Evolutionary conservation across 2,329 filamentous ascomycete species (phyloP), one percentile per base, ranked within the genome.

Genomic region (Sclerotinia minor): DNA sequence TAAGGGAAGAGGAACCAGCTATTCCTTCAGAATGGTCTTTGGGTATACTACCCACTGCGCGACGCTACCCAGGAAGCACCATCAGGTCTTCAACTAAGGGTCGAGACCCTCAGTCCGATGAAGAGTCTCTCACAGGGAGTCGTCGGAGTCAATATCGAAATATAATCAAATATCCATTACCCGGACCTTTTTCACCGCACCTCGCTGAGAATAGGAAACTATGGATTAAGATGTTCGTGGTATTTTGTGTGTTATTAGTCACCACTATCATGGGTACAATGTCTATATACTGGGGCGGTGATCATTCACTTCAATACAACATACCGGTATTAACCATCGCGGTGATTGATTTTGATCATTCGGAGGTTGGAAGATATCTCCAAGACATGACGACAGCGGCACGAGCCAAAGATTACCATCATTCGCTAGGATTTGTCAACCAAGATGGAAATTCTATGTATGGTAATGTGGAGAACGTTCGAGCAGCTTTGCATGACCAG

Each of bases 311-410:
- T 2, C 67, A 69, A 24, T 69, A 65, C 52, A 72, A 70, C 21
- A 29, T 72, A 21, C 68, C 67, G 3, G 67, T 70, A 5, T 70
- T 71, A 19, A 71, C 70, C 2, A 64, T 71, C 17, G 67, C 71
- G 2, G 65, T 72, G 3, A 70, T 72, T 35, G 69, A 72, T 64
- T 72, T 72, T 50, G 71, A 72, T 45, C 59, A 67, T 29, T 69
- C 65, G 6, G 70, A 69, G 47, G 68, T 72, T 9, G 71, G 69
- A 4, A 57, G 50, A 45, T 70, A 68, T 60, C 26, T 71, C 3
- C 69, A 70, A n/a, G 58, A 67, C 19, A 70, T 71, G 65, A 67
- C 55, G 19, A 65, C 55, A 19, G 49, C 47, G 13, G 66, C 47
- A 35, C 67, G 70, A 45, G 47, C 58, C 9, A 50, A 54, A 21